Evolutionary conservation across 805 yeast species (phyloP), one percentile per base, ranked within the genome.

Genomic region (Nakazawaea pomicola): DNA sequence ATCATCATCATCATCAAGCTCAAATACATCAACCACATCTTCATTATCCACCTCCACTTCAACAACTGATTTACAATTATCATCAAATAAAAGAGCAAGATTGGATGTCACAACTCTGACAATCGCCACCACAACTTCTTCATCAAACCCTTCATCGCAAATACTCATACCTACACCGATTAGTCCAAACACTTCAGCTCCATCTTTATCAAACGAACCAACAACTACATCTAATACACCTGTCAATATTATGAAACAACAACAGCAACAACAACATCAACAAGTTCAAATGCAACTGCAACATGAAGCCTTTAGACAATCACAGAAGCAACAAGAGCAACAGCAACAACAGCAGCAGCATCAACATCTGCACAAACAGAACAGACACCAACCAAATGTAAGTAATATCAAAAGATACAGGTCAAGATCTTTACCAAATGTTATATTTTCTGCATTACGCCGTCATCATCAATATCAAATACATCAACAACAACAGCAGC

Each of bases 351-450:
- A 16, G 21, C 21, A 28, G 32, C 43, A 25, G 12, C 39, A 16
- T 7, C 30, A 14, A 24, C 31, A n/a, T n/a, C n/a, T n/a, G n/a
- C n/a, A n/a, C n/a, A n/a, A n/a, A n/a, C n/a, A n/a, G n/a, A n/a
- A n/a, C n/a, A 15, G 11, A 9, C 38, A 34, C n/a, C 35, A 28
- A 12, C 44, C 36, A 24, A 35, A 41, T 32, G 12, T 33, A 15
- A 15, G 30, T 9, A 40, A 40, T 25, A 29, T 34, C 12, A 42
- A 37, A 27, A 14, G 41, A 11, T 37, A 31, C 20, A 25, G 45
- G 15, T 42, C 45, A 19, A 32, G 45, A 33, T 42, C 45, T 17
- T 33, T 42, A 17, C 45, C 45, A 19, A 42, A 42, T 27, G 43
- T 40, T n/a, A 21, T 42, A 8, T 42, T 33, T 10, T 42, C 38